Evolutionary conservation across 169 alveolate genomes (phyloP).

Genomic region (Cryptosporidium tyzzeri): DNA sequence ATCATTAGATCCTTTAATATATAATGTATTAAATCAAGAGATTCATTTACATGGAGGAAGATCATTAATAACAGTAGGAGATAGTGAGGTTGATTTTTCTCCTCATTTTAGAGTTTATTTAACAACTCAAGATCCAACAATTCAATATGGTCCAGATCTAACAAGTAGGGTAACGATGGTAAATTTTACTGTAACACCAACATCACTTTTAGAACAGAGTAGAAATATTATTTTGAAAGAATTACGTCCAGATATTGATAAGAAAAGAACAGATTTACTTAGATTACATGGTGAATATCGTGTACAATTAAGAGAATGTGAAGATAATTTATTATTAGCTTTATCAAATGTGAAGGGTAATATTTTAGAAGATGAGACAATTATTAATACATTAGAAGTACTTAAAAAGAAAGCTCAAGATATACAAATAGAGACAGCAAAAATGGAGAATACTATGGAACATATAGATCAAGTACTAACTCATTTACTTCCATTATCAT

Average conservation of each 20-base stretch:
- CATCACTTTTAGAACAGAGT: constrained; percentile 93
- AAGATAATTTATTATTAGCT: constrained; percentile 93
- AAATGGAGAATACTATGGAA: constrained; percentile 93
- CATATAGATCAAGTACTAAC: constrained; percentile 91
- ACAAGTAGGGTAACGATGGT: constrained; percentile 97
- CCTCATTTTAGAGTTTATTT: constrained; percentile 93
- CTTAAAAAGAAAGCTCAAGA: constrained; percentile 94
- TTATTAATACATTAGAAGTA: constrained; percentile 90
- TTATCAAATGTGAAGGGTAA: constrained; percentile 95
- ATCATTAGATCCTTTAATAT: constrained; percentile 89
- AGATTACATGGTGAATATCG: constrained; percentile 94
- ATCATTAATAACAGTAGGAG: constrained; percentile 95
- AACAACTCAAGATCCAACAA: constrained; percentile 94
- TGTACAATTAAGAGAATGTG: constrained; percentile 93
- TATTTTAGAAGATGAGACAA: constrained; percentile 94
- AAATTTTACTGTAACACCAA: constrained; percentile 96
- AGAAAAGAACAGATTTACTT: constrained; percentile 92
- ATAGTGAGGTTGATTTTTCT: constrained; percentile 96
- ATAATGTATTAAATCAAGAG: constrained; percentile 94
- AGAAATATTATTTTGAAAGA: constrained; percentile 92
- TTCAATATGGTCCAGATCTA: constrained; percentile 96
- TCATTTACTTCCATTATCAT: constrained; percentile 89
- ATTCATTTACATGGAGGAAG: constrained; percentile 96
- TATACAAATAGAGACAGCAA: constrained; percentile 90
- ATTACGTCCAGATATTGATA: constrained; percentile 96